Evolutionary conservation across 169 alveolate species (phyloP).

Genomic region (Hepatocystis sp.): DNA sequence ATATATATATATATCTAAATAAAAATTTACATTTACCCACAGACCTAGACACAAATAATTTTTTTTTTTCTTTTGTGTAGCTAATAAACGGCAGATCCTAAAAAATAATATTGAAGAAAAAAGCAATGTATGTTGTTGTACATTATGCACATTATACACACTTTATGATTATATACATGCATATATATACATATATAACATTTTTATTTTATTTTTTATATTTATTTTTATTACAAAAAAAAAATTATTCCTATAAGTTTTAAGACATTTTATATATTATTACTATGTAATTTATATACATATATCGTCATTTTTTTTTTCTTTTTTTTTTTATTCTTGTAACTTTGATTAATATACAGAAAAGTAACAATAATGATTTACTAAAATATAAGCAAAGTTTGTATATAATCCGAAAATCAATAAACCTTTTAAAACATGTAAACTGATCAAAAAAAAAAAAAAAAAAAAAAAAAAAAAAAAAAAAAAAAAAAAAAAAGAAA

Average conservation of each 20-base stretch:
- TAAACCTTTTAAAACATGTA: constrained; percentile 62
- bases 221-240: neutral
- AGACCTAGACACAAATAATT: too few relatives aligned
- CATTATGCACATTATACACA: neutral
- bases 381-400: constrained; percentile 61
- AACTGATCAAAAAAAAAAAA: neutral
- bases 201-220: neutral
- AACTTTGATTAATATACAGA: neutral
- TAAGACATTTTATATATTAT: neutral
- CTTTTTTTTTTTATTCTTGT: neutral
- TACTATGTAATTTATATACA: neutral
- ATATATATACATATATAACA: too few relatives aligned
- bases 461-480: too few relatives aligned
- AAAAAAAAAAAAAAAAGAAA: too few relatives aligned
- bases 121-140: constrained; percentile 19
- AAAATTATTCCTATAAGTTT: too few relatives aligned
- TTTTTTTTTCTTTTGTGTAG: constrained; percentile 6
- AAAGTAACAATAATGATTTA: constrained; percentile 27
- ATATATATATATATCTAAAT: neutral
- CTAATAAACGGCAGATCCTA: constrained; percentile 16
- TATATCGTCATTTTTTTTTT: neutral
- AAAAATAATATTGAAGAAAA: constrained; percentile 4
- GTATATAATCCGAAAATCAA: constrained; percentile 51
- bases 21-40: too few relatives aligned
- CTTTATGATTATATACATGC: too few relatives aligned